These are phyloP conservation scores for Penicillium sp. DNA, from an alignment of 2,329 filamentous ascomycete genomes.

Conservation along the genomic window DNA sequence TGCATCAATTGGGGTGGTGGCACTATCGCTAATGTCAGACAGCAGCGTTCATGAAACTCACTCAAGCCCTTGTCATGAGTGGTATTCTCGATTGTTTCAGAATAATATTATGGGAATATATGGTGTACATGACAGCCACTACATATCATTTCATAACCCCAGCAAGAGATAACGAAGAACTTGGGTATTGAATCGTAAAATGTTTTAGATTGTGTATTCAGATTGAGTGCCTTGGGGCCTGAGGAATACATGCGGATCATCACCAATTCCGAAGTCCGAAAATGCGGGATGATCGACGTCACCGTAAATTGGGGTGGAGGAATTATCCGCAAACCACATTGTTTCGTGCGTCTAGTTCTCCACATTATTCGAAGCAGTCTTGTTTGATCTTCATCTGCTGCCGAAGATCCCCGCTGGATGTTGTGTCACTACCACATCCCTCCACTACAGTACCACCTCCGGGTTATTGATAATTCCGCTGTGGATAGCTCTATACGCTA, in stretches of 20 bases:
- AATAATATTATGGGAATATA: no score
- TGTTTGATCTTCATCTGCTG: neutral
- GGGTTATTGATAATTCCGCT: neutral
- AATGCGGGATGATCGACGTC: conserved; percentile 39
- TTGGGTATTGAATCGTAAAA: no score
- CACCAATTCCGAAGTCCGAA: conserved; percentile 18
- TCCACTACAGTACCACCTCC: neutral
- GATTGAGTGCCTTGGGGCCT: conserved; percentile 26
- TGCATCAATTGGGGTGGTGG: neutral
- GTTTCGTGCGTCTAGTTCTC: conserved; percentile 15
- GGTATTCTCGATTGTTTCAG: no score
- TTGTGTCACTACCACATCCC: neutral
- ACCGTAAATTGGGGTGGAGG: conserved; percentile 20
- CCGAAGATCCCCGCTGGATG: neutral
- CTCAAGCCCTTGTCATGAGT: no score
- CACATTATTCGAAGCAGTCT: conserved; percentile 12
- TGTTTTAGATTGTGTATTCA: neutral
- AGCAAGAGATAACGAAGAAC: no score
- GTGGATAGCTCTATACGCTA: neutral
- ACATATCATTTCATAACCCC: no score
- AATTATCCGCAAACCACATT: conserved; percentile 10
- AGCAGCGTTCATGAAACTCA: no score
- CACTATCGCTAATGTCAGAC: no score
- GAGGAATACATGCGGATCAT: conserved; percentile 23
- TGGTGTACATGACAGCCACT: no score